A percentile compares a stretch with the other conserved stretches of the same genome.
Conservation (phyloP, 2,329 filamentous ascomycete genomes). For the Fusarium musae region DNA sequence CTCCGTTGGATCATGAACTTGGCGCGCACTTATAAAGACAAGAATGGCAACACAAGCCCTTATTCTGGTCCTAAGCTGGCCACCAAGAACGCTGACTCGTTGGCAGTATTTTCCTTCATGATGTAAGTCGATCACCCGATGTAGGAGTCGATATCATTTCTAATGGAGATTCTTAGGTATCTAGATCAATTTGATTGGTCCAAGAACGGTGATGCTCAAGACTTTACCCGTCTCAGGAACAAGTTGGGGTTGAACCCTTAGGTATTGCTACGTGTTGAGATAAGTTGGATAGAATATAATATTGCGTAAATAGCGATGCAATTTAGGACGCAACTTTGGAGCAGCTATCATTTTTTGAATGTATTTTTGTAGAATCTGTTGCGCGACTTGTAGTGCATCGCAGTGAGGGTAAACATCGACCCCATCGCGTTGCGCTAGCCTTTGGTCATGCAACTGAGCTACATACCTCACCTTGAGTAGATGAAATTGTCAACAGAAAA, state of each 20-base stretch:
- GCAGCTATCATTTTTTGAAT: too few relatives aligned
- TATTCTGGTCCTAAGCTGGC: not conserved
- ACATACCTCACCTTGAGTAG: too few relatives aligned
- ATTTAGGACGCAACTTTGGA: too few relatives aligned
- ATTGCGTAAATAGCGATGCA: rapidly evolving
- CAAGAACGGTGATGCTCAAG: not conserved
- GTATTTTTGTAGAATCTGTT: too few relatives aligned
- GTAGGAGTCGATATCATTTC: rapidly evolving
- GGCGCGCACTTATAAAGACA: not conserved
- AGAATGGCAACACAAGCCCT: not conserved
- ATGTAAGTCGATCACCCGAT: not conserved
- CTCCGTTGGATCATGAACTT: not conserved
- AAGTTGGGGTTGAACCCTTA: not conserved
- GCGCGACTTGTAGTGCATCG: not conserved
- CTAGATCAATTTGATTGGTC: not conserved
- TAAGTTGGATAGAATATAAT: not conserved
- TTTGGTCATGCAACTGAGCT: too few relatives aligned
- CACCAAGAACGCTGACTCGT: slow-evolving; percentile 1
- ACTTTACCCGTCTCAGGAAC: not conserved
- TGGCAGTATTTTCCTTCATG: slow-evolving; percentile 6
- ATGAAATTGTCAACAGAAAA: too few relatives aligned
- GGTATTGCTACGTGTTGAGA: rapidly evolving
- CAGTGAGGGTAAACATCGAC: too few relatives aligned
- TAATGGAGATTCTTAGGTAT: not conserved
- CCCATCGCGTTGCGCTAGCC: too few relatives aligned